Base-by-base conservation (phyloP, 2,329 filamentous ascomycete species). In the Pseudogymnoascus pannorum region DNA sequence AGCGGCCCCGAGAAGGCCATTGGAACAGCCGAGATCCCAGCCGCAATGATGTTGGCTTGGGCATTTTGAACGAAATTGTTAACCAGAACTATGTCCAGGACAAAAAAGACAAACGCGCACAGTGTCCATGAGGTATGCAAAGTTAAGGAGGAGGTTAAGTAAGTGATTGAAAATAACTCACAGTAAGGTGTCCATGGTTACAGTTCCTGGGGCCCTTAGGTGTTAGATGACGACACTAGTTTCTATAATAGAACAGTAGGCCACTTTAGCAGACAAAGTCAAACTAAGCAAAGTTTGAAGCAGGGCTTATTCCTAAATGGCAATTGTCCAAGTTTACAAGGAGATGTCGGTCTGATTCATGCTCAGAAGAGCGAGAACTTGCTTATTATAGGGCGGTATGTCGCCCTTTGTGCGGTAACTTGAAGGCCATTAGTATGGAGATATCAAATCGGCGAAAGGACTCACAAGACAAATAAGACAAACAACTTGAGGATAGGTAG, bases 121-220 rank as follows among this genome's bases (percentile, higher is more conserved):
- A 54, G 26, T 18, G 48, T 16, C 9, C 9, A 31, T 12, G 40
- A 14, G n/a, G 9, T 12, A 48, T 24, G 6, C 12, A 48, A 54
- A 20, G 31, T 24, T 14, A 5, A 38, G 31, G 29, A 38, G 2
- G 57, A 38, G 35, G 12, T 22, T 29, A 58, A 24, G 14, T n/a
- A n/a, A 59, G 26, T 29, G 36, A 51, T 33, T 35, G 42, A 57
- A 44, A 38, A 33, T 31, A 36, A 68, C 76, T 74, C 73, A 78
- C 76, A 80, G 72, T 64, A 80, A 69, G 12, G 78, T 79, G 67
- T 79, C 78, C 78, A 80, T 80, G 61, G 57, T 54, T 31, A 31
- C 48, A 31, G 48, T 12, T 4, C n/a, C 48, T 54, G 26, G 26
- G 31, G 26, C 48, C 26, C 5, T 31, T 2, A 54, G 26, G 26